Evolutionary conservation across 2,329 filamentous ascomycete species (phyloP).

Genomic region (Trichoderma polysporum): DNA sequence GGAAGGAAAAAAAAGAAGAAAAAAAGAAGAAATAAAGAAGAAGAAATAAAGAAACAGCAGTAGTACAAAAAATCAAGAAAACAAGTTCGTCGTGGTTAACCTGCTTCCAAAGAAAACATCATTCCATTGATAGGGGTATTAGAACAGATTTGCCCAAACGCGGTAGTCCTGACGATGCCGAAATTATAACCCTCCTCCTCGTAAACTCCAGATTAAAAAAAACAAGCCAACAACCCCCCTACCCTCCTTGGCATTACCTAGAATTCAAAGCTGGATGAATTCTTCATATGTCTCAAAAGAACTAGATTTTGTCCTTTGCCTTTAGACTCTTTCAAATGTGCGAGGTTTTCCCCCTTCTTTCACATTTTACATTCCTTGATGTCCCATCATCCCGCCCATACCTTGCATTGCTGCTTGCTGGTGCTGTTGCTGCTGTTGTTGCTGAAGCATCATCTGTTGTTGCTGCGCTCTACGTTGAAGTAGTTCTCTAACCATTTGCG

Average conservation of each 20-base stretch:
- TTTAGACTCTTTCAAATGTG: background rate
- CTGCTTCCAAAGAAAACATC: constrained; percentile 27
- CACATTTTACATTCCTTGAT: constrained; percentile 46
- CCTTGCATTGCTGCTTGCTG: constrained; percentile 50
- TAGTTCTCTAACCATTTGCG: constrained; percentile 34
- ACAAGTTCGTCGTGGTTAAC: constrained; percentile 15
- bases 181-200: constrained; percentile 12
- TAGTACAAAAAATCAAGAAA: background rate
- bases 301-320: background rate
- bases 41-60: background rate
- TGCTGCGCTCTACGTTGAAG: constrained; percentile 39
- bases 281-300: background rate
- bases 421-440: constrained; percentile 35
- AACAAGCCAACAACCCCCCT: background rate
- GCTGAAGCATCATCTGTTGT: constrained; percentile 35
- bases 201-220: constrained; percentile 9
- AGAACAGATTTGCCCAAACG: constrained; percentile 28
- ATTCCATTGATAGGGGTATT: constrained; percentile 34
- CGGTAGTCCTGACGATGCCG: constrained; percentile 16
- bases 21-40: constrained; percentile 22
- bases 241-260: background rate
- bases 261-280: background rate
- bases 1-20: background rate
- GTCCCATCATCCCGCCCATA: constrained; percentile 56
- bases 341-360: background rate